Conservation (phyloP, 805 yeast genomes). For the Hanseniaspora jakobsenii region DNA sequence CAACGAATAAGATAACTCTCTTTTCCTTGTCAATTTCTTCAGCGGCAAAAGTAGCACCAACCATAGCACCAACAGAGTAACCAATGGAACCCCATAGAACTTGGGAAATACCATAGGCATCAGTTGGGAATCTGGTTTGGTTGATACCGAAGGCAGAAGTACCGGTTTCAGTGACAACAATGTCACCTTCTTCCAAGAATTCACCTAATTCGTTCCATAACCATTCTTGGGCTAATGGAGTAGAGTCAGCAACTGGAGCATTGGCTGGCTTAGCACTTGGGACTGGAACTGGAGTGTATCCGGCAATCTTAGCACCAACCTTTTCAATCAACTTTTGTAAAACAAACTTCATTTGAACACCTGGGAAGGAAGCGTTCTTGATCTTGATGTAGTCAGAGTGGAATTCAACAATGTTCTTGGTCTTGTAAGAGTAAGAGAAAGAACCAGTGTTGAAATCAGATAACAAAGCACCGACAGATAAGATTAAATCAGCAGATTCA, state of each 20-base stretch:
- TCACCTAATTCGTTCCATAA: constrained; percentile 53
- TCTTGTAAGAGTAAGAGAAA: constrained; percentile 61
- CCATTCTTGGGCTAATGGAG: constrained; percentile 52
- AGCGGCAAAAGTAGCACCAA: constrained; percentile 60
- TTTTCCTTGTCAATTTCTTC: constrained; percentile 48
- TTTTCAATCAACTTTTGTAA: constrained; percentile 33
- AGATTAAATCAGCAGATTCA: constrained; percentile 60
- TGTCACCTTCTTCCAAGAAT: constrained; percentile 56
- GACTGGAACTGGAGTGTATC: constrained; percentile 42
- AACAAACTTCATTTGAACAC: constrained; percentile 55
- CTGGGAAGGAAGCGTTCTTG: constrained; percentile 57
- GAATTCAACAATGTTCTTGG: constrained; percentile 65
- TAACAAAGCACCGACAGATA: constrained; percentile 70
- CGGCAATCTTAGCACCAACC: constrained; percentile 31
- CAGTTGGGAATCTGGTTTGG: constrained; percentile 51
- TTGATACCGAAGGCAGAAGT: constrained; percentile 64
- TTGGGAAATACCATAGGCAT: constrained; percentile 56
- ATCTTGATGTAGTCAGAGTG: constrained; percentile 66
- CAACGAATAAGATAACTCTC: constrained; percentile 56
- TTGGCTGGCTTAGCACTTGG: constrained; percentile 38
- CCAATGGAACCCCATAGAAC: constrained; percentile 71
- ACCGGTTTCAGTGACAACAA: constrained; percentile 61
- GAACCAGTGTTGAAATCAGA: constrained; percentile 89
- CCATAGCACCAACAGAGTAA: constrained; percentile 52
- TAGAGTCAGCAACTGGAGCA: constrained; percentile 33